These are phyloP conservation scores for Suillus alpinus DNA, from an alignment of 768 basidiomycete genomes.

Conservation along the genomic window DNA sequence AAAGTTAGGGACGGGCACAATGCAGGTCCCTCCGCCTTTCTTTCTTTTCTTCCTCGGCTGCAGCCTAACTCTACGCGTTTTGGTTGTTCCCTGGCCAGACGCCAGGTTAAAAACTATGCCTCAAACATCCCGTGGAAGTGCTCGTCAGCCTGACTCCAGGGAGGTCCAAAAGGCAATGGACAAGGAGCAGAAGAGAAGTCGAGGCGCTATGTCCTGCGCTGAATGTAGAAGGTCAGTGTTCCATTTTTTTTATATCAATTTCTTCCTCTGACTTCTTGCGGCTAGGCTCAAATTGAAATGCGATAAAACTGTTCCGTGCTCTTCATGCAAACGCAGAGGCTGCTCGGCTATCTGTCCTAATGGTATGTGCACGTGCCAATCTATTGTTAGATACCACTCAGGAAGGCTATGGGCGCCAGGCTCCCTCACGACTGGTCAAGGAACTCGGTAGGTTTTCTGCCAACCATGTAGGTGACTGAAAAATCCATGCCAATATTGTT, in stretches of 20 bases:
- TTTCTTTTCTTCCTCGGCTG: neutral
- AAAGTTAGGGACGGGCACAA: neutral
- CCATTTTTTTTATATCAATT: neutral
- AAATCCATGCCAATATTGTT: neutral
- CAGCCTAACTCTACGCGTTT: neutral
- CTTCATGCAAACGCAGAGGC: slow-evolving; percentile 66
- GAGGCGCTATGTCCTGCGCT: slow-evolving; percentile 54
- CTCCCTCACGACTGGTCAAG: slow-evolving; percentile 73
- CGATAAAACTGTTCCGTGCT: slow-evolving; percentile 62
- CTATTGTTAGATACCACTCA: neutral
- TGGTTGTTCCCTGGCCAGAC: neutral
- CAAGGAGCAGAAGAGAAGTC: slow-evolving; percentile 63
- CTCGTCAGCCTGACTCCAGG: slow-evolving; percentile 26
- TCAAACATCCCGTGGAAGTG: slow-evolving; percentile 46
- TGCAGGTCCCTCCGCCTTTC: neutral
- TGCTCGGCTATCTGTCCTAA: slow-evolving; percentile 80
- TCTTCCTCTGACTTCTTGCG: neutral
- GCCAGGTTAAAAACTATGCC: slow-evolving; percentile 37
- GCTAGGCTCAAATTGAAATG: slow-evolving; percentile 67
- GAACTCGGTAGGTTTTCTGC: slow-evolving; percentile 53
- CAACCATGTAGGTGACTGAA: neutral
- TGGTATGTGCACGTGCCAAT: slow-evolving; percentile 25
- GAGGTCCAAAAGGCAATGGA: slow-evolving; percentile 51
- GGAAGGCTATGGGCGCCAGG: slow-evolving; percentile 25
- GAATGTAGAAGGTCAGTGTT: slow-evolving; percentile 57